These are phyloP conservation scores for Neurospora hispaniola DNA, from an alignment of 495 filamentous ascomycete species.

Conservation along the genomic window DNA sequence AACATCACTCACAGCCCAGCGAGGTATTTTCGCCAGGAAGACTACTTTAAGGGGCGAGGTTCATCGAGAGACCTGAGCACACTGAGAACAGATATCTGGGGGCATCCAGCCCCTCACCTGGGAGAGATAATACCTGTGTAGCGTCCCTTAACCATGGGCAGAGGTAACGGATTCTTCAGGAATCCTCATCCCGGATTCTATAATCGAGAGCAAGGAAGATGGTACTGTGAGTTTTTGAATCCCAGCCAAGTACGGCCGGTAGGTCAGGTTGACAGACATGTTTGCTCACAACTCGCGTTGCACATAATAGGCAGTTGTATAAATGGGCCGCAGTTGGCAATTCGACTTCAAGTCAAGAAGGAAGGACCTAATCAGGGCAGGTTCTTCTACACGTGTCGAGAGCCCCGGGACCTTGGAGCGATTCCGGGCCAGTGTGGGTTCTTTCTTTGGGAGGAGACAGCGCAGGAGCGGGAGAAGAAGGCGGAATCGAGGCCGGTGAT, in stretches of 20 bases:
- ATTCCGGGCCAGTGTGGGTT: conserved; percentile 45
- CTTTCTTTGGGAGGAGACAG: conserved; percentile 62
- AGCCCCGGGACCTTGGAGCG: neutral
- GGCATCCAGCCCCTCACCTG: neutral
- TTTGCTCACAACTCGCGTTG: neutral
- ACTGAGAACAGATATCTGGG: neutral
- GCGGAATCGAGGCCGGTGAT: conserved; percentile 26
- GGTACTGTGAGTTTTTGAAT: neutral
- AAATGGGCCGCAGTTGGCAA: conserved; percentile 41
- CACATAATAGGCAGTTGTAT: neutral
- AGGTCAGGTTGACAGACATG: neutral
- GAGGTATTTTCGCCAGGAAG: neutral
- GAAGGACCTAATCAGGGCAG: conserved; percentile 54
- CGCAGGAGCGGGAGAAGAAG: conserved; percentile 42
- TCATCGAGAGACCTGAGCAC: neutral
- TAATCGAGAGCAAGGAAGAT: neutral
- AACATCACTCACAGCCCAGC: neutral
- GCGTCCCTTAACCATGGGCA: neutral
- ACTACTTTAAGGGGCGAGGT: neutral
- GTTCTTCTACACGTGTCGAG: conserved; percentile 56
- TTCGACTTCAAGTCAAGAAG: conserved; percentile 53
- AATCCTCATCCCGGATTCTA: neutral
- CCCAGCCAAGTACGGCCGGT: neutral
- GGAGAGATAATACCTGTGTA: neutral
- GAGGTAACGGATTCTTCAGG: neutral